These are phyloP conservation scores for Fimicolochytrium jonesii DNA, from an alignment of 192 early-diverging fungal species.

Conservation along the genomic window DNA sequence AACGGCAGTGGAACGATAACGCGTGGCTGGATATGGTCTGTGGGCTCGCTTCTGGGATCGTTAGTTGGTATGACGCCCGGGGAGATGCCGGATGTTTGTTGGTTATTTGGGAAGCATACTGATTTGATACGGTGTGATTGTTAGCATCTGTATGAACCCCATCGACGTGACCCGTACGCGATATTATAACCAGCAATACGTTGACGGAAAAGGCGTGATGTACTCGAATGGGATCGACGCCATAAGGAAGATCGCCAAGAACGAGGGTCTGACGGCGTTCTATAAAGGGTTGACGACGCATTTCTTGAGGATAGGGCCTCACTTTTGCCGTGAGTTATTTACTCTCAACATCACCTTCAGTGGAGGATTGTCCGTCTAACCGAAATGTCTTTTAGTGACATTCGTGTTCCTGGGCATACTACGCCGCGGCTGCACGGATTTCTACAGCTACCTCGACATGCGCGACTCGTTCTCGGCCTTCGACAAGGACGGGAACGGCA, in stretches of 20 bases:
- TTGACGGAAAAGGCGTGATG: constrained; percentile 52
- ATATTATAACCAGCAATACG: constrained; percentile 68
- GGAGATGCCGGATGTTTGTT: too few species aligned
- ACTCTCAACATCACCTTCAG: too few species aligned
- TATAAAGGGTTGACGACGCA: constrained; percentile 71
- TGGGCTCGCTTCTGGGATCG: constrained; percentile 55
- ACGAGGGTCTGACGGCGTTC: constrained; percentile 61
- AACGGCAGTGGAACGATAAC: constrained; percentile 57
- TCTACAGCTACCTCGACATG: constrained; percentile 43
- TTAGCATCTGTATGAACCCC: constrained; percentile 48
- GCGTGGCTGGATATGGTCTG: constrained; percentile 63
- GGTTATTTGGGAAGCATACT: too few species aligned
- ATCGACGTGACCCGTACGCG: constrained; percentile 63
- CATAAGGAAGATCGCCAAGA: constrained; percentile 50
- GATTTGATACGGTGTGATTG: too few species aligned
- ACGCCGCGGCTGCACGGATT: constrained; percentile 33
- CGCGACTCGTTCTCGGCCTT: constrained; percentile 45
- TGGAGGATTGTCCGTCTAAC: too few species aligned
- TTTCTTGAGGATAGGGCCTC: constrained; percentile 74
- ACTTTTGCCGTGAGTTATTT: constrained; percentile 61
- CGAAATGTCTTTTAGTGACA: too few species aligned
- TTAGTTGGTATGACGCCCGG: constrained; percentile 40
- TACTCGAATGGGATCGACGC: constrained; percentile 51
- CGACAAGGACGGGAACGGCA: constrained; percentile 47
- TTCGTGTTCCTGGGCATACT: constrained; percentile 69